These are phyloP conservation scores for Mycena crocata DNA, from an alignment of 768 basidiomycete genomes.

Conservation along the genomic window DNA sequence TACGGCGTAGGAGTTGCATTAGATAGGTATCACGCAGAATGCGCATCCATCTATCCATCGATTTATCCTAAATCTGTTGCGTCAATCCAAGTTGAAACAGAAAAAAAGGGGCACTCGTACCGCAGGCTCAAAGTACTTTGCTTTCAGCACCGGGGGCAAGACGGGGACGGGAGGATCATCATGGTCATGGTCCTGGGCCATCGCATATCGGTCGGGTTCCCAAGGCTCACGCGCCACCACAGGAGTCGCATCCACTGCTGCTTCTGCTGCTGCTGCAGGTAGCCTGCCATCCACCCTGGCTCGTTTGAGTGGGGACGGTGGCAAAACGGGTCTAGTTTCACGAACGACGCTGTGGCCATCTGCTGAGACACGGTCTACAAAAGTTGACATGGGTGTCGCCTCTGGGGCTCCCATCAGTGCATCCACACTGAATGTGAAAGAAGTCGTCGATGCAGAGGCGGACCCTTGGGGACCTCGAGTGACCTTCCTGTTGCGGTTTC, in stretches of 20 bases:
- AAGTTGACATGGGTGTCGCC: neutral
- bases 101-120: neutral
- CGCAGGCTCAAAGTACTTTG: neutral
- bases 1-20: neutral
- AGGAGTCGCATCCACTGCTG: neutral
- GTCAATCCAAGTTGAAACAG: neutral
- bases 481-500: too few relatives aligned
- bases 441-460: too few relatives aligned
- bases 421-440: too few relatives aligned
- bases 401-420: neutral
- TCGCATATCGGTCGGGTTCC: neutral
- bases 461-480: too few relatives aligned
- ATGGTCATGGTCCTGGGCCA: neutral
- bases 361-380: neutral
- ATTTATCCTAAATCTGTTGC: neutral
- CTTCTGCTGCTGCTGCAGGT: neutral
- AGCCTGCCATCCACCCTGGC: neutral
- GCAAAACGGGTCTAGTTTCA: neutral
- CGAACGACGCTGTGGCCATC: neutral
- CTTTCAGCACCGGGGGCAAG: neutral
- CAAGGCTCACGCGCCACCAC: neutral
- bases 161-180: neutral
- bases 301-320: conserved; percentile 6
- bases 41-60: neutral
- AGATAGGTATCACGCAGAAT: neutral